A percentile compares a stretch with the other conserved stretches of the same genome.
Evolutionary conservation across 257 asterid species (phyloP).

Genomic region (Solanum chilense): DNA sequence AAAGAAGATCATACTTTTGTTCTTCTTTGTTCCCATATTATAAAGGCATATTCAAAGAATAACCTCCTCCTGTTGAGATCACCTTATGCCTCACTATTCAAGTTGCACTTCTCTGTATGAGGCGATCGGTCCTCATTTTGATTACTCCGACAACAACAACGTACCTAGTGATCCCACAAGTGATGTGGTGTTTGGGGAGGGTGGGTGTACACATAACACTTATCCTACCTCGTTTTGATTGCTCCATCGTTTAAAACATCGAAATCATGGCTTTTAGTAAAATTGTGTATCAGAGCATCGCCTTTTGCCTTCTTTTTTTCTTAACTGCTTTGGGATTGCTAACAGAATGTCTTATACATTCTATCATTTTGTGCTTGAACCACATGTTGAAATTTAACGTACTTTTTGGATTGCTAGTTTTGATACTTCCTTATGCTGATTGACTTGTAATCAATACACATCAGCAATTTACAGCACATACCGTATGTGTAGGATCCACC

Average conservation of each 20-base stretch:
- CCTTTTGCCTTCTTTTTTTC: not conserved
- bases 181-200: not conserved
- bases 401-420: not conserved
- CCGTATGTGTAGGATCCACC: not conserved
- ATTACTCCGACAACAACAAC: not conserved
- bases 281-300: not conserved
- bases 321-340: not conserved
- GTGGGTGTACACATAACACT: not conserved
- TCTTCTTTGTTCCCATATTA: not conserved
- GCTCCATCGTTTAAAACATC: not conserved
- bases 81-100: not conserved
- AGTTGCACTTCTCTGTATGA: not conserved
- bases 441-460: not conserved
- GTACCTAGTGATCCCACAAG: not conserved
- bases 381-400: not conserved
- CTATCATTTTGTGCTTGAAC: not conserved
- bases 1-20: not conserved
- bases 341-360: not conserved
- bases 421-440: not conserved
- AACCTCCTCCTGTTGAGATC: not conserved
- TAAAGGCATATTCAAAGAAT: not conserved
- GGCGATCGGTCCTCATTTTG: not conserved
- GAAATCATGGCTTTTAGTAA: not conserved
- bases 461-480: not conserved
- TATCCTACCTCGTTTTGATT: not conserved